Evolutionary conservation across 345 rosid species (phyloP).

Genomic region (Salix purpurea): DNA sequence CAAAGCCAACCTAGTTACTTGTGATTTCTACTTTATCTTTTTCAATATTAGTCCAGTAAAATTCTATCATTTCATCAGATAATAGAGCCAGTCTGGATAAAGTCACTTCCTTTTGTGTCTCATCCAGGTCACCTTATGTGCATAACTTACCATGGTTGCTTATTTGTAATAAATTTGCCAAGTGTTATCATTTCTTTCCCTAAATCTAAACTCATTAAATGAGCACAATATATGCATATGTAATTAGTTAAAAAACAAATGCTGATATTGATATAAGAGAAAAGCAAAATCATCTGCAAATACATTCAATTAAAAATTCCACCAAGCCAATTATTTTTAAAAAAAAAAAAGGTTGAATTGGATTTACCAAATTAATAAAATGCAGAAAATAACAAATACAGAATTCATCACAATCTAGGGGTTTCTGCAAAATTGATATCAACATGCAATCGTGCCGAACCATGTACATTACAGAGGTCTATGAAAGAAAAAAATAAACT

Average conservation of each 20-base stretch:
- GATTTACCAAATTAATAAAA: background rate
- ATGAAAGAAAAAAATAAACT: background rate
- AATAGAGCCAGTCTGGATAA: background rate
- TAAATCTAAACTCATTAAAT: background rate
- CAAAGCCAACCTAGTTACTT: background rate
- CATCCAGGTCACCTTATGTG: background rate
- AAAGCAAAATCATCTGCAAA: background rate
- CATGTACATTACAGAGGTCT: background rate
- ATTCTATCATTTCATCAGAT: background rate
- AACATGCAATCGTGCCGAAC: background rate
- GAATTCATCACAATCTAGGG: background rate
- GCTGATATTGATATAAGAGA: background rate
- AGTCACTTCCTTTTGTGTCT: background rate
- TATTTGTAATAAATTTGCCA: background rate
- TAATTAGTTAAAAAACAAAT: background rate
- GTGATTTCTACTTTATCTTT: background rate
- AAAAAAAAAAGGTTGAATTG: background rate
- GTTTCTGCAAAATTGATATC: background rate
- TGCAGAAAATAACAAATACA: background rate
- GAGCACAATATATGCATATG: background rate
- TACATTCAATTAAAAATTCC: background rate
- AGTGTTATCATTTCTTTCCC: background rate
- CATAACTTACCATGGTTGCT: background rate
- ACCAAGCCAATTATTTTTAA: background rate
- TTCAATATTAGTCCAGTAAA: background rate